Evolutionary conservation across 2,329 filamentous ascomycete genomes (phyloP).

Genomic region (Ophiostoma populinum): DNA sequence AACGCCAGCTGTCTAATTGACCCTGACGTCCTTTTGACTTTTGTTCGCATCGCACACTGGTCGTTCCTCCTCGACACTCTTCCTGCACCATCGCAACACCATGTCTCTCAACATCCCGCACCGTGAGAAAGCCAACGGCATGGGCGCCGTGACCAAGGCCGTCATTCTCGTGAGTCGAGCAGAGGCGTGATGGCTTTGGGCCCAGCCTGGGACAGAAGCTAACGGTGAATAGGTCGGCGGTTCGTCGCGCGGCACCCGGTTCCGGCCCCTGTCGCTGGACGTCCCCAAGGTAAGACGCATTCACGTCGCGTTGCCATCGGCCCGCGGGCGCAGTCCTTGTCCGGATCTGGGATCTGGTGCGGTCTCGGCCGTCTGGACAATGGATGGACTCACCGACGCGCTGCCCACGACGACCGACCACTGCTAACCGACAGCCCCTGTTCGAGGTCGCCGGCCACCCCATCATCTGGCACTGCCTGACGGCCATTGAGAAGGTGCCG

Average conservation of each 20-base stretch:
- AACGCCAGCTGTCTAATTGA: neutral
- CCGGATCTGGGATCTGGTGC: no score
- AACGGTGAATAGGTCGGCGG: slow-evolving; percentile 60
- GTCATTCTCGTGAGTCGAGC: slow-evolving; percentile 62
- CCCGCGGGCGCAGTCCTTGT: no score
- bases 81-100: slow-evolving; percentile 4
- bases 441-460: slow-evolving; percentile 97
- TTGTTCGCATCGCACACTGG: neutral
- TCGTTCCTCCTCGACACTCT: neutral
- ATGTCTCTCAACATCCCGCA: slow-evolving; percentile 42
- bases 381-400: no score
- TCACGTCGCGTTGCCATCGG: no score
- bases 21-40: neutral
- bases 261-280: slow-evolving; percentile 87
- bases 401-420: neutral
- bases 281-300: slow-evolving; percentile 77
- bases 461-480: slow-evolving; percentile 95
- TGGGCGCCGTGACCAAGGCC: slow-evolving; percentile 61
- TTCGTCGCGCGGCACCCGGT: slow-evolving; percentile 86
- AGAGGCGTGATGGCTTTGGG: neutral
- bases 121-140: slow-evolving; percentile 30
- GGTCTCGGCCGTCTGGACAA: no score
- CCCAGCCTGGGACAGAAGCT: slow-evolving; percentile 8
- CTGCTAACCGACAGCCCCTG: slow-evolving; percentile 46
- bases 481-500: slow-evolving; percentile 75